phyloP scores from a whole-genome alignment of 371 early-diverging fungal species.

The Nosema granulosis region DNA sequence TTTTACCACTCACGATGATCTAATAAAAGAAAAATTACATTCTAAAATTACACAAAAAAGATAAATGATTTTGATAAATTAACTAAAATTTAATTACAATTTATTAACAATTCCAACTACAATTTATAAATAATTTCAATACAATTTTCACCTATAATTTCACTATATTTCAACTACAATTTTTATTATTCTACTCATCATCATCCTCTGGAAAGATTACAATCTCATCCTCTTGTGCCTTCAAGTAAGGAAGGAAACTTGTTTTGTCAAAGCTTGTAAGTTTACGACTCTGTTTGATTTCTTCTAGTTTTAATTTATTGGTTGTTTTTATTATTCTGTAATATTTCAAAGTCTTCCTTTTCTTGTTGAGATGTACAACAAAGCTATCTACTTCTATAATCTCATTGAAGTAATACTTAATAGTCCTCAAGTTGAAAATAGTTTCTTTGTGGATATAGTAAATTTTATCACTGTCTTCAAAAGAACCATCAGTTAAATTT shows the following conservation, averaged over 20 bases:
- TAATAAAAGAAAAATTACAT: too few relatives aligned
- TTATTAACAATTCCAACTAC: too few relatives aligned
- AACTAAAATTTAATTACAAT: too few relatives aligned
- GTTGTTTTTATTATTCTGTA: constrained; percentile 17
- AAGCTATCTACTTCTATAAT: constrained; percentile 28
- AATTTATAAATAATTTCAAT: too few relatives aligned
- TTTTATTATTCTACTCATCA: constrained; percentile 13
- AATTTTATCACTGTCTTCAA: not conserved
- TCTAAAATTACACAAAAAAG: too few relatives aligned
- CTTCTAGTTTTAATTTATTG: constrained; percentile 8
- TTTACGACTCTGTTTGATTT: constrained; percentile 20
- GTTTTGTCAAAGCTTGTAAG: constrained; percentile 24
- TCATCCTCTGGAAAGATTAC: constrained; percentile 57
- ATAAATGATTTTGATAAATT: too few relatives aligned
- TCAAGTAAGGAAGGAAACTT: constrained; percentile 33
- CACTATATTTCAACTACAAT: not conserved
- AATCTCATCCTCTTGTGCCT: constrained; percentile 51
- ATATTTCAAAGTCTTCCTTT: constrained; percentile 20
- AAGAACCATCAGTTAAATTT: too few relatives aligned
- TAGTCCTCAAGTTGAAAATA: constrained; percentile 68
- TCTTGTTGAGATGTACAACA: constrained; percentile 39
- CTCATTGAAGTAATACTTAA: constrained; percentile 44
- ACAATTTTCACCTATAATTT: too few relatives aligned
- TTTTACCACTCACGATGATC: too few relatives aligned
- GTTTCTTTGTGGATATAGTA: constrained; percentile 22